A percentile compares a stretch with the other conserved stretches of the same genome.
These are phyloP conservation scores for Hymenotorrendiella dingleyae DNA, from an alignment of 2,329 filamentous ascomycete genomes.

Conservation along the genomic window DNA sequence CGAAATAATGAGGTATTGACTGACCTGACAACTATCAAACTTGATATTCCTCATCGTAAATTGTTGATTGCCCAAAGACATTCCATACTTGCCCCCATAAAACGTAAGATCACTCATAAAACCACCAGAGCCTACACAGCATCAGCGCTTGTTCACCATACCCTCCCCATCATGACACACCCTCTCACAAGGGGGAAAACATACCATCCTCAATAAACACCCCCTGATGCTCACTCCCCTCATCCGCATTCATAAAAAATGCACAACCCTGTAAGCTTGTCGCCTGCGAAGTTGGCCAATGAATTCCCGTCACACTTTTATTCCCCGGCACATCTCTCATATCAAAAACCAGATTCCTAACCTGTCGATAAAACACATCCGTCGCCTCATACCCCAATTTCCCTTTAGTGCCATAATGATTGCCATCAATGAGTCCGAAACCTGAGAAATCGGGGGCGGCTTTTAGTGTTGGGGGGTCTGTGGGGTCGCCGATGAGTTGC, in stretches of 20 bases:
- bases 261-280: constrained; percentile 56
- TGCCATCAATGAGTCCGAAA: constrained; percentile 80
- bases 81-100: constrained; percentile 54
- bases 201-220: constrained; percentile 42
- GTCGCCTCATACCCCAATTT: constrained; percentile 71
- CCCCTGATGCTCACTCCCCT: constrained; percentile 46
- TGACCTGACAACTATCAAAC: constrained; percentile 40
- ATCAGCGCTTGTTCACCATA: neutral
- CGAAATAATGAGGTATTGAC: too few species aligned
- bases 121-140: constrained; percentile 45
- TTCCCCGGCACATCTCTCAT: constrained; percentile 30
- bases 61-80: constrained; percentile 59
- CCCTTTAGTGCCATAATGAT: constrained; percentile 68
- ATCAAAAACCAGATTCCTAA: constrained; percentile 63
- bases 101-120: constrained; percentile 55
- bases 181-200: too few species aligned
- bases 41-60: constrained; percentile 53
- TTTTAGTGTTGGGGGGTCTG: constrained; percentile 62
- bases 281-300: constrained; percentile 49
- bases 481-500: constrained; percentile 25
- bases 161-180: too few species aligned
- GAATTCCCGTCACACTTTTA: constrained; percentile 36
- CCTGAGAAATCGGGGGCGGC: constrained; percentile 65
- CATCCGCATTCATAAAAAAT: constrained; percentile 47
- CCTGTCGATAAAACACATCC: constrained; percentile 58